Evolutionary conservation across 305 asterid species (phyloP).

Genomic region (Coffea humblotiana): DNA sequence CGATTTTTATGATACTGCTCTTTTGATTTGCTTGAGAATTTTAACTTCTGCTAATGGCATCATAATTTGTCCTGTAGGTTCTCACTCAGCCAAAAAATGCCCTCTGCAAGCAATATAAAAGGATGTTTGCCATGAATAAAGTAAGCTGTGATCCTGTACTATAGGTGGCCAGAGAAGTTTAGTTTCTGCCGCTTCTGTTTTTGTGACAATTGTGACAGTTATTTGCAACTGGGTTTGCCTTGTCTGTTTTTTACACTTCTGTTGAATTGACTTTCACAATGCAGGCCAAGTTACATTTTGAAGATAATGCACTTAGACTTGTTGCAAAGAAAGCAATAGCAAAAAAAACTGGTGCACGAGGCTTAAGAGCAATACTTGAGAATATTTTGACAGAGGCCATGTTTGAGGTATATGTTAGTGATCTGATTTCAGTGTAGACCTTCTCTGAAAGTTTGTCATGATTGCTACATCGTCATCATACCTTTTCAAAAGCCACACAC

Average conservation of each 20-base stretch:
- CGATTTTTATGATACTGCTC: not conserved
- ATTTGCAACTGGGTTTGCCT: not conserved
- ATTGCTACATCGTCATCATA: not conserved
- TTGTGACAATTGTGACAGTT: not conserved
- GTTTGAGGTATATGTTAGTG: constrained; percentile 57
- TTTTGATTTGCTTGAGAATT: not conserved
- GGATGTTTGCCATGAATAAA: constrained; percentile 69
- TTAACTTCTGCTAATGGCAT: not conserved
- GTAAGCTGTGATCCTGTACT: constrained; percentile 40
- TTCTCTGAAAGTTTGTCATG: not conserved
- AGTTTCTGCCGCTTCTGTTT: not conserved
- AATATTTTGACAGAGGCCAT: constrained; percentile 74
- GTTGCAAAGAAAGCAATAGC: constrained; percentile 73
- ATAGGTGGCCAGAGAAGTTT: not conserved
- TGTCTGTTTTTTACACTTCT: not conserved
- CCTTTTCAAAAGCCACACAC: not conserved
- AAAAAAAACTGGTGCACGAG: constrained; percentile 79
- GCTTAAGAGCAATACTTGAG: constrained; percentile 80
- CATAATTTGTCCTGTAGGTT: constrained; percentile 46
- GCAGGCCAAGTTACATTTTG: constrained; percentile 67
- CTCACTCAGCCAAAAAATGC: constrained; percentile 79
- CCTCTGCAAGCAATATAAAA: constrained; percentile 79
- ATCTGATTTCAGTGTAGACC: not conserved
- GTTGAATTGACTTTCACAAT: constrained; percentile 1
- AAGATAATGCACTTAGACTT: constrained; percentile 51